Evolutionary conservation across 257 asterid genomes (phyloP).

Genomic region (Scutellaria barbata): DNA sequence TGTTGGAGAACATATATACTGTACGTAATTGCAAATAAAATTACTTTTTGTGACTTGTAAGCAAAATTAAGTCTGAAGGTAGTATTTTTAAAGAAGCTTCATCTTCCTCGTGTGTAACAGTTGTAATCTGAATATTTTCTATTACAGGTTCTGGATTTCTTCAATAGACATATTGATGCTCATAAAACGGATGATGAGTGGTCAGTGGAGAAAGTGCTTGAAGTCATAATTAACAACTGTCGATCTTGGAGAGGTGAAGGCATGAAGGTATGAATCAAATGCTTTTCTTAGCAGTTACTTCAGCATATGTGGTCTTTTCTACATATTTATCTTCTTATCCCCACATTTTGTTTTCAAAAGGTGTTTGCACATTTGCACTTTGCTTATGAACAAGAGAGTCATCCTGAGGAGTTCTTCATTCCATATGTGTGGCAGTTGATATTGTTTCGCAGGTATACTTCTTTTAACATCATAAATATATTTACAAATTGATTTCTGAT

Average conservation of each 20-base stretch:
- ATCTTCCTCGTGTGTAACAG: slow-evolving; percentile 7
- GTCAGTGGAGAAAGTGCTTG: slow-evolving; percentile 94
- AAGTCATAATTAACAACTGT: slow-evolving; percentile 72
- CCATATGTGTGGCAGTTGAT: slow-evolving; percentile 94
- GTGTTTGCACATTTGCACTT: slow-evolving; percentile 79
- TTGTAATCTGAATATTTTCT: slow-evolving; percentile 11
- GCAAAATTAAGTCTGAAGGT: not conserved
- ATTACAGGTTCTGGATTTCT: slow-evolving; percentile 82
- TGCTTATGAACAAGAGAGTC: slow-evolving; percentile 95
- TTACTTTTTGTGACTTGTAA: slow-evolving; percentile 5
- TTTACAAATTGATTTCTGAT: slow-evolving; percentile 7
- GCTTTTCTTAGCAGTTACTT: slow-evolving; percentile 19
- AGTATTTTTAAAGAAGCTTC: slow-evolving; percentile 7
- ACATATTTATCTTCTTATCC: slow-evolving; percentile 25
- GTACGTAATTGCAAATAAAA: slow-evolving; percentile 47
- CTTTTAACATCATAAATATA: not conserved
- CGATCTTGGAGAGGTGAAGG: slow-evolving; percentile 98
- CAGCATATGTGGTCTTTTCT: not conserved
- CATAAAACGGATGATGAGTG: slow-evolving; percentile 77
- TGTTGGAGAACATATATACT: slow-evolving; percentile 83
- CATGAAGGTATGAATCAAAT: slow-evolving; percentile 65
- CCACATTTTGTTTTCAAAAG: slow-evolving; percentile 44
- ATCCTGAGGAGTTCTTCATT: slow-evolving; percentile 91
- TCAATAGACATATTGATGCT: slow-evolving; percentile 82
- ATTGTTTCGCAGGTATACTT: slow-evolving; percentile 67